phyloP scores from a whole-genome alignment of 495 filamentous ascomycete species.

The Achaetomiella virescens region DNA sequence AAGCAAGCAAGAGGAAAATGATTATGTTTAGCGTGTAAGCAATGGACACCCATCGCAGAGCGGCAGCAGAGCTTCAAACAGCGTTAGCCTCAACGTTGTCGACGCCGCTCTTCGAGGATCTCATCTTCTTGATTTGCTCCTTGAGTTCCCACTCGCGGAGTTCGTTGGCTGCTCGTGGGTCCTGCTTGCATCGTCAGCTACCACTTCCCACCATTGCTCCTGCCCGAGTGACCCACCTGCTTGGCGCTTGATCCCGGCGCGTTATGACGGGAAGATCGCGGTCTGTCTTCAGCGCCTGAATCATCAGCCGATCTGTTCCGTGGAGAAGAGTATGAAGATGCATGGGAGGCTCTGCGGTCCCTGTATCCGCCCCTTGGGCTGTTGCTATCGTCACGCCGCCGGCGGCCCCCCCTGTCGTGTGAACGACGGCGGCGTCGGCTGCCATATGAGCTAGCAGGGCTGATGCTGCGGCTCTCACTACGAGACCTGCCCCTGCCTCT shows the following conservation, averaged over 20 bases:
- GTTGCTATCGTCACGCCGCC: neutral
- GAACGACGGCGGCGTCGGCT: constrained; percentile 49
- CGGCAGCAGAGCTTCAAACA: constrained; percentile 23
- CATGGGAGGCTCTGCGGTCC: constrained; percentile 31
- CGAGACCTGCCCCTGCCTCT: constrained; percentile 23
- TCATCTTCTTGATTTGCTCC: constrained; percentile 63
- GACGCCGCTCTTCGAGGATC: constrained; percentile 44
- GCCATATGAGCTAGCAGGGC: constrained; percentile 25
- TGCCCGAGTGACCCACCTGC: constrained; percentile 36
- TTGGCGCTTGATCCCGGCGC: constrained; percentile 24
- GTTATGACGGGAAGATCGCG: constrained; percentile 29
- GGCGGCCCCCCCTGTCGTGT: constrained; percentile 4
- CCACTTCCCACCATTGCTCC: constrained; percentile 4
- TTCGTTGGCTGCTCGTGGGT: constrained; percentile 42
- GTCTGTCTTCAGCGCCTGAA: constrained; percentile 51
- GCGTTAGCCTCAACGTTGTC: constrained; percentile 43
- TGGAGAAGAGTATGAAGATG: constrained; percentile 47
- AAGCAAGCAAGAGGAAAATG: neutral
- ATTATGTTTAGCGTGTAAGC: neutral
- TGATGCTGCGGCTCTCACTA: constrained; percentile 29
- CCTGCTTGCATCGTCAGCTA: neutral
- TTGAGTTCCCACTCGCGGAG: constrained; percentile 60
- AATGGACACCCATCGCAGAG: neutral
- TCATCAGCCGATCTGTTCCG: constrained; percentile 56
- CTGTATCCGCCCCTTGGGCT: constrained; percentile 14